Base-by-base conservation (phyloP, 1,284 basidiomycete species). In the Coniophora puteana region DNA sequence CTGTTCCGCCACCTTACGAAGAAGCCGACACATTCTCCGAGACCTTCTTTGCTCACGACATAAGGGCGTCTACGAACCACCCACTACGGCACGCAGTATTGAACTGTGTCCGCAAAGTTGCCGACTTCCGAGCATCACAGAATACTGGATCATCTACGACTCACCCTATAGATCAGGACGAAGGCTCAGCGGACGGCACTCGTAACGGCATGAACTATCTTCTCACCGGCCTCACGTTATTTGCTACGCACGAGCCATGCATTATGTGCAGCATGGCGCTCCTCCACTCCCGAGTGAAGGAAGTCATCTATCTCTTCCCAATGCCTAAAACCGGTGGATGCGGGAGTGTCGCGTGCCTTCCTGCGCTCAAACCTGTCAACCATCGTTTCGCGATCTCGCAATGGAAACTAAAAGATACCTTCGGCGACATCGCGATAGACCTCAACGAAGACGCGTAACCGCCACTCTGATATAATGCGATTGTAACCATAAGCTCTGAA, bases 261-360 rank as follows among this genome's bases (percentile, higher is more conserved):
- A 76, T 96, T 43, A 92, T 96, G 88, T 97, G 94, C 59, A 79
- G 82, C 50, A 97, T 97, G 94, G 90, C 92, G 2, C 66, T 97
- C 14, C 65, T 94, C 7, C 94, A 97, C 63, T 92, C 89, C 2
- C 77, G 94, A 16, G 90, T 95, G 39, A 83, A 87, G 50, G 85
- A 93, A 50, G 76, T 95, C 4, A 63, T 89, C 46, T 93, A 83
- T 55, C 57, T 93, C 17, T 58, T 77, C 25, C 77, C 87, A 0
- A 87, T 85, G 84, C 53, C 71, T 23, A 60, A 72, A 44, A 87
- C 83, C 0, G 89, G 89, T 26, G 89, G 88, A 1, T 89, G 86
- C 47, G 85, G 86, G 12, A 74, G 86, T 14, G 50, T 67, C 17
- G 67, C 76, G 12, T 89, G 88, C 50, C 65, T 93, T 1, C 87